phyloP scores from a whole-genome alignment of 169 alveolate genomes.

The Cryptosporidium ryanae region DNA sequence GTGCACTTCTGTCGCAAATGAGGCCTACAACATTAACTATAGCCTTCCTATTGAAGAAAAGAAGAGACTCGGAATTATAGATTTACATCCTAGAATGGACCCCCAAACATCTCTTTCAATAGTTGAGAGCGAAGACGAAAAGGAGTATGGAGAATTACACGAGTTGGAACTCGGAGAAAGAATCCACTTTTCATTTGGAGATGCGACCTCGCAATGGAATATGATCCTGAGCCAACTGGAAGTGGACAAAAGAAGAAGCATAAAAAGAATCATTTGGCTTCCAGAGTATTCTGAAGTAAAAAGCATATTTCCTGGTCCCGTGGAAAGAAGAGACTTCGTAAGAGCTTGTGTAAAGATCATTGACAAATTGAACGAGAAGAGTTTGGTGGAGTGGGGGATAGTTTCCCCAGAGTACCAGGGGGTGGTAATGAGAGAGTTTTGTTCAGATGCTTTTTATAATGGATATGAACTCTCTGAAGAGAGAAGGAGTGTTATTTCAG shows the following conservation, averaged over 20 bases:
- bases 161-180: conserved; percentile 1
- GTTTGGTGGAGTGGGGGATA: conserved; percentile 58
- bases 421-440: conserved; percentile 47
- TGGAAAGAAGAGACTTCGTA: conserved; percentile 55
- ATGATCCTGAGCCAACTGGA: conserved; percentile 46
- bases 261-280: conserved; percentile 58
- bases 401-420: conserved; percentile 70
- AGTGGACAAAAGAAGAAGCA: conserved; percentile 38
- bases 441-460: conserved; percentile 63
- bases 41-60: conserved; percentile 35
- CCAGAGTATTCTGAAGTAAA: conserved; percentile 57
- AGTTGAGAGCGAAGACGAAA: conserved; percentile 17
- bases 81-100: conserved; percentile 49
- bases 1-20: conserved; percentile 71
- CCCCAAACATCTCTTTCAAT: conserved; percentile 58
- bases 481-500: conserved; percentile 25
- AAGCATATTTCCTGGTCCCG: conserved; percentile 52
- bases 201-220: conserved; percentile 64
- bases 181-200: conserved; percentile 25
- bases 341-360: conserved; percentile 40
- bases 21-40: conserved; percentile 36
- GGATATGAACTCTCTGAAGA: conserved; percentile 26
- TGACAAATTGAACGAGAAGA: conserved; percentile 15
- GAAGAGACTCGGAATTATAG: conserved; percentile 12
- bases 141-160: background rate